phyloP scores from a whole-genome alignment of 2,329 filamentous ascomycete species.

The Neofusicoccum laricinum region DNA sequence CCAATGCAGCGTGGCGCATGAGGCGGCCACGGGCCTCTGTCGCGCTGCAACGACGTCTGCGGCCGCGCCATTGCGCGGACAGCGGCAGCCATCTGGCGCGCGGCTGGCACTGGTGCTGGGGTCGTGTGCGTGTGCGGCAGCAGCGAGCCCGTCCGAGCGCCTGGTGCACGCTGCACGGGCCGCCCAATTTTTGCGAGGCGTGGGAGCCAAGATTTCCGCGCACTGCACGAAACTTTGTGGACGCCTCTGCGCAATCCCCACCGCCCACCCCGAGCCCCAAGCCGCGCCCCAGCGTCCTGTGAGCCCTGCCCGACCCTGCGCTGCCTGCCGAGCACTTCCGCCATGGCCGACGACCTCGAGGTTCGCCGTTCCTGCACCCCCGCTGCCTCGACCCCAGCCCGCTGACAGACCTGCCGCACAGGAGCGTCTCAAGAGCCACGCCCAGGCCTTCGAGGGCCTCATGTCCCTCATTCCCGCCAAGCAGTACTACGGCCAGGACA shows the following conservation, averaged over 20 bases:
- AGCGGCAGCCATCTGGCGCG: not conserved
- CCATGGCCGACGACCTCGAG: conserved; percentile 43
- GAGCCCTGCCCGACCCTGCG: not conserved
- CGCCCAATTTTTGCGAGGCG: conserved; percentile 3
- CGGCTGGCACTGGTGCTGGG: no score
- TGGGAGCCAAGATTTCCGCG: conserved; percentile 7
- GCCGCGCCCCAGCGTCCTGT: not conserved
- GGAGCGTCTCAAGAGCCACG: conserved; percentile 55
- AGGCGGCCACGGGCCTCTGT: not conserved
- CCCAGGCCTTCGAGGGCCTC: conserved; percentile 81
- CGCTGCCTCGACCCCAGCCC: conserved; percentile 20
- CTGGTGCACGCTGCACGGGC: not conserved
- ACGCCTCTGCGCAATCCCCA: not conserved
- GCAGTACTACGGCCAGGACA: conserved; percentile 85
- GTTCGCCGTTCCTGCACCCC: conserved; percentile 29
- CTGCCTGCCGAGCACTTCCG: not conserved
- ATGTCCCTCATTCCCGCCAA: conserved; percentile 86
- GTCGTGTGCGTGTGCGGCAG: no score
- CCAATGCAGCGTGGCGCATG: conserved; percentile 2
- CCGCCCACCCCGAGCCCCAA: not conserved
- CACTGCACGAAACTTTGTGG: conserved; percentile 6
- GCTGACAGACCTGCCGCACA: conserved; percentile 32
- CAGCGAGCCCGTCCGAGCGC: no score
- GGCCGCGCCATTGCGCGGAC: not conserved
- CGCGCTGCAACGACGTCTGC: not conserved